Conservation (phyloP, 1,284 basidiomycete genomes). For the Melampsora americana region DNA sequence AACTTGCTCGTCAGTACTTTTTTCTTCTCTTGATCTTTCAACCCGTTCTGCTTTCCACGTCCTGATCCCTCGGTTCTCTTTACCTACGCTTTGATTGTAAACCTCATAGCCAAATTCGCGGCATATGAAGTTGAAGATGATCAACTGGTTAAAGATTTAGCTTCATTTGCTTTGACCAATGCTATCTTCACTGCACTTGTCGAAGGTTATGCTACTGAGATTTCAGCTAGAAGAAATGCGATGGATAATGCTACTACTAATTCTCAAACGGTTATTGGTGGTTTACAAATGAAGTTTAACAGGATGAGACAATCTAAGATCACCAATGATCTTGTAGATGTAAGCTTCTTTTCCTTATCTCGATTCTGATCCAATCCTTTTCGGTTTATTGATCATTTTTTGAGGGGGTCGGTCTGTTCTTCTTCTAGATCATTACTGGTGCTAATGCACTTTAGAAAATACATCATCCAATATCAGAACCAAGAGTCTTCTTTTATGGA, state of each 20-base stretch:
- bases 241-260: slow-evolving; percentile 96
- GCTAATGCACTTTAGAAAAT: slow-evolving; percentile 35
- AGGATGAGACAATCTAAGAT: slow-evolving; percentile 45
- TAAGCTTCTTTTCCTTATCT: neutral
- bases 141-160: slow-evolving; percentile 80
- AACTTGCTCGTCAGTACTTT: slow-evolving; percentile 59
- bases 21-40: slow-evolving; percentile 6
- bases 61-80: neutral
- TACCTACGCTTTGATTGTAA: no score
- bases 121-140: slow-evolving; percentile 88
- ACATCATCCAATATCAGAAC: no score
- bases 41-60: neutral
- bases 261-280: slow-evolving; percentile 40
- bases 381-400: neutral
- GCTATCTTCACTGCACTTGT: slow-evolving; percentile 91
- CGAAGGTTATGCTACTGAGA: slow-evolving; percentile 91
- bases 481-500: no score
- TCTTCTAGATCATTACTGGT: slow-evolving; percentile 44
- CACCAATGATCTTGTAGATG: slow-evolving; percentile 44
- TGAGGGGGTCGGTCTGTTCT: no score
- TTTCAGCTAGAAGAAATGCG: slow-evolving; percentile 74
- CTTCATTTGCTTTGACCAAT: slow-evolving; percentile 94
- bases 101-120: slow-evolving; percentile 47
- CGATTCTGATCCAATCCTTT: no score
- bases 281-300: slow-evolving; percentile 44